phyloP scores from a whole-genome alignment of 768 basidiomycete genomes.

The Leucocoprinus leucothites region DNA sequence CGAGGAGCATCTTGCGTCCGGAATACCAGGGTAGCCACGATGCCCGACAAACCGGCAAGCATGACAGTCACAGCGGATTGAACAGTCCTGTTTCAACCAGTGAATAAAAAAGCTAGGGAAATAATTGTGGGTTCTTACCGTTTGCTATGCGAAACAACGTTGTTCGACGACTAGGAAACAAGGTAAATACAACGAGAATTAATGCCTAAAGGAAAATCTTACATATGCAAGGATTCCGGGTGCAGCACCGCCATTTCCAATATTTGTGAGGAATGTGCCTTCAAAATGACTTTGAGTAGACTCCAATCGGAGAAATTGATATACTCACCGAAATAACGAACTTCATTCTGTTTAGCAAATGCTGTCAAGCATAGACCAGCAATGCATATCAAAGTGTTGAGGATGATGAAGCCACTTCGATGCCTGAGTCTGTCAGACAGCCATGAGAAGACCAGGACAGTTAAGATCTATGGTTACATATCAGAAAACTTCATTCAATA shows the following conservation, averaged over 20 bases:
- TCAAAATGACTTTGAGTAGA: neutral
- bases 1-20: slow-evolving; percentile 10
- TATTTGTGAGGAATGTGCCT: slow-evolving; percentile 14
- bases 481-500: slow-evolving; percentile 21
- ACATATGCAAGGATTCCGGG: slow-evolving; percentile 13
- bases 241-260: slow-evolving; percentile 7
- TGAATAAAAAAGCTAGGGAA: neutral
- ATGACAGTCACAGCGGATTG: slow-evolving; percentile 9
- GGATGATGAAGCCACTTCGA: slow-evolving; percentile 11
- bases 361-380: slow-evolving; percentile 7
- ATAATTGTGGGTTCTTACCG: slow-evolving; percentile 16
- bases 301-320: no score
- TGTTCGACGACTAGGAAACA: slow-evolving; percentile 9
- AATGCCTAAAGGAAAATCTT: neutral
- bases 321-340: slow-evolving; percentile 9
- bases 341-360: slow-evolving; percentile 7
- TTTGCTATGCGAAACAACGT: slow-evolving; percentile 13
- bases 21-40: slow-evolving; percentile 10
- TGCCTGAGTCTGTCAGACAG: slow-evolving; percentile 12
- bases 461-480: slow-evolving; percentile 1
- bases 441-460: slow-evolving; percentile 11
- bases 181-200: neutral
- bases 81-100: slow-evolving; percentile 16
- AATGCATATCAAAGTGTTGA: slow-evolving; percentile 7
- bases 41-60: slow-evolving; percentile 9